Conservation (phyloP, 805 yeast genomes). For the Kuraishia ogatae region DNA sequence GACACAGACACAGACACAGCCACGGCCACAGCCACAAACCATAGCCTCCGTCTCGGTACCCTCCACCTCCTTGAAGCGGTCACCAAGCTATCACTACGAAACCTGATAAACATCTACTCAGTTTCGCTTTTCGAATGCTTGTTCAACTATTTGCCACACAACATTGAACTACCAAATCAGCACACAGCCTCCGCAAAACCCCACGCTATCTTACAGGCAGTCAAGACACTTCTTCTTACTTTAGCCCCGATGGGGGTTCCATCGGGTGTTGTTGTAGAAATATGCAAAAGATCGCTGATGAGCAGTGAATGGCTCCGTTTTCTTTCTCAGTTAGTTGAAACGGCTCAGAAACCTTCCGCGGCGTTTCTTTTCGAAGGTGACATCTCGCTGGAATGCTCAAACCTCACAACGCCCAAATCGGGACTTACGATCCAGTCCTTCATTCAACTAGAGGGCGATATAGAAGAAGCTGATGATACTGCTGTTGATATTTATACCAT, state of each 20-base stretch:
- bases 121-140: background rate
- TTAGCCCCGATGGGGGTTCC: constrained; percentile 2
- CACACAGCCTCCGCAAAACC: background rate
- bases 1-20: background rate
- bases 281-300: background rate
- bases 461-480: background rate
- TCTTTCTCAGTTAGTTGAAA: background rate
- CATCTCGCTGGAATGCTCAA: background rate
- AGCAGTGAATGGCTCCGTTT: background rate
- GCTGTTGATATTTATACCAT: background rate
- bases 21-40: background rate
- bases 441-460: background rate
- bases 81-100: background rate
- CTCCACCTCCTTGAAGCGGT: background rate
- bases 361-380: background rate
- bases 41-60: background rate
- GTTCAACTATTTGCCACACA: background rate
- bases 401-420: background rate
- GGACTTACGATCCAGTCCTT: background rate
- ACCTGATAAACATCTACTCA: background rate
- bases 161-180: background rate
- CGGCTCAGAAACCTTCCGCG: background rate
- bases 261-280: background rate
- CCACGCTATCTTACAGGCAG: background rate
- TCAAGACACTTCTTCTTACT: background rate